Evolutionary conservation across 192 early-diverging fungal species (phyloP).

Genomic region (Linnemannia exigua): DNA sequence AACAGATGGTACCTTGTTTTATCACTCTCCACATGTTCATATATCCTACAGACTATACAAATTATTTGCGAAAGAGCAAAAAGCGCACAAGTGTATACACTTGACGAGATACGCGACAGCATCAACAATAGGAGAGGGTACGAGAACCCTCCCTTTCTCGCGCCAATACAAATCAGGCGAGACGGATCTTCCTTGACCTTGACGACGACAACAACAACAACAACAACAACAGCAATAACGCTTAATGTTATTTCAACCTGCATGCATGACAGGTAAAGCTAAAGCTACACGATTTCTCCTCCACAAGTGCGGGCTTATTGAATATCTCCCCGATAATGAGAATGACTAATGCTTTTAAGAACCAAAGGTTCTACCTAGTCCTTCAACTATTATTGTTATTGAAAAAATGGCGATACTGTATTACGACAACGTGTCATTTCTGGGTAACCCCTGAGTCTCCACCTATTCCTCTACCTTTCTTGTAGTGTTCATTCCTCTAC

Average conservation of each 20-base stretch:
- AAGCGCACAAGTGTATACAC: background rate
- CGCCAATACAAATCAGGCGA: background rate
- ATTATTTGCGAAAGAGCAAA: background rate
- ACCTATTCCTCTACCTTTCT: too few relatives aligned
- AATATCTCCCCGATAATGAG: background rate
- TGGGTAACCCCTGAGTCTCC: too few relatives aligned
- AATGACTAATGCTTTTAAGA: background rate
- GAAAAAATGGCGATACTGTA: too few relatives aligned
- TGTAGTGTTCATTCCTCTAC: too few relatives aligned
- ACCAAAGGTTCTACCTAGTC: too few relatives aligned
- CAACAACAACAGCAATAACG: too few relatives aligned
- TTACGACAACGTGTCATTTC: too few relatives aligned
- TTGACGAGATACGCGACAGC: background rate
- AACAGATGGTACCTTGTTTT: background rate
- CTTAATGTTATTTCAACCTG: background rate
- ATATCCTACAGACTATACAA: background rate
- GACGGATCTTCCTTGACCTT: background rate
- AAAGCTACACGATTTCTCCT: background rate
- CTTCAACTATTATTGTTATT: too few relatives aligned
- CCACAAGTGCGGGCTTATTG: background rate
- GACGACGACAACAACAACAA: too few relatives aligned
- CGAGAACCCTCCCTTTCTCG: background rate
- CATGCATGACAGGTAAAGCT: background rate
- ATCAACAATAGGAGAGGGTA: background rate
- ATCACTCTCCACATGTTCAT: background rate